A percentile compares a stretch with the other conserved stretches of the same genome.
Evolutionary conservation across 2,329 filamentous ascomycete species (phyloP).

Genomic region (Colletotrichum destructivum): DNA sequence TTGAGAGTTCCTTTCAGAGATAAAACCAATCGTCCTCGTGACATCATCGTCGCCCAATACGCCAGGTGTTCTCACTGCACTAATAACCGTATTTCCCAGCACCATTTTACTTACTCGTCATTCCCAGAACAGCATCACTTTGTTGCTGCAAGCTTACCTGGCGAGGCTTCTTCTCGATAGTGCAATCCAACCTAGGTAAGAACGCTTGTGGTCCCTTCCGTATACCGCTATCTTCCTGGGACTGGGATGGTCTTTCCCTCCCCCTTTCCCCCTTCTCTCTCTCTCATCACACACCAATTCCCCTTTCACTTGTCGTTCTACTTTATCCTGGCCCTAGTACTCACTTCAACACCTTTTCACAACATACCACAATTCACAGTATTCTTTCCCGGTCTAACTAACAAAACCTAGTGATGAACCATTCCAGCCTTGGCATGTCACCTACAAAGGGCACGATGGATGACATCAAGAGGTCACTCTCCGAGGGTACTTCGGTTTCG

Average conservation of each 20-base stretch:
- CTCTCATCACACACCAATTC: not conserved
- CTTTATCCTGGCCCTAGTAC: too few species aligned
- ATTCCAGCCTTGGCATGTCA: not conserved
- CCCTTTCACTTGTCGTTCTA: too few species aligned
- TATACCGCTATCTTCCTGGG: not conserved
- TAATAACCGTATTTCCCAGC: too few species aligned
- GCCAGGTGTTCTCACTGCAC: too few species aligned
- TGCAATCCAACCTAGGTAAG: not conserved
- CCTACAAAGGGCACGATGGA: not conserved
- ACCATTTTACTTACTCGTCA: not conserved
- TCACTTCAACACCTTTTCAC: too few species aligned
- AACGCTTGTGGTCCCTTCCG: not conserved
- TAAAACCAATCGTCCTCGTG: too few species aligned
- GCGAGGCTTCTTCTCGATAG: not conserved
- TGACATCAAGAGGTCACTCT: not conserved
- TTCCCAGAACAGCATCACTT: not conserved
- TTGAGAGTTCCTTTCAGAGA: too few species aligned
- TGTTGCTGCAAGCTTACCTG: not conserved
- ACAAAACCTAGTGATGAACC: not conserved
- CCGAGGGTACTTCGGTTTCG: not conserved
- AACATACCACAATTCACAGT: not conserved
- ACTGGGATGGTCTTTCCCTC: not conserved
- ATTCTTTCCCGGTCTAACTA: not conserved
- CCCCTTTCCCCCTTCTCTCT: not conserved
- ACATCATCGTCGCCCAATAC: too few species aligned